Evolutionary conservation across 2,329 filamentous ascomycete genomes (phyloP).

Genomic region (Colletotrichum sp.): DNA sequence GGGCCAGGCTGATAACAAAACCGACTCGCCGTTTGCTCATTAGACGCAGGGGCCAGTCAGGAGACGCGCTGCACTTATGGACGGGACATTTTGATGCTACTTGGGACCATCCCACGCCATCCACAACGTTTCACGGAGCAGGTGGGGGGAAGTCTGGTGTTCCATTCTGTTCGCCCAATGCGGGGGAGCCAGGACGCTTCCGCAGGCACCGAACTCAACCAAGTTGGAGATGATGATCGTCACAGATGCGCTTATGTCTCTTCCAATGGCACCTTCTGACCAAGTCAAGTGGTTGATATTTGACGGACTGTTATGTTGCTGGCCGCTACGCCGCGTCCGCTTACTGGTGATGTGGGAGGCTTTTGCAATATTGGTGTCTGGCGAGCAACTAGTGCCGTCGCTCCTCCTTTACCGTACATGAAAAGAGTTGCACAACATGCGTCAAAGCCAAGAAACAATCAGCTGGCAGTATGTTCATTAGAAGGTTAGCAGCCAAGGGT

Average conservation of each 20-base stretch:
- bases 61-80: background rate
- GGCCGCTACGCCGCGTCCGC: background rate
- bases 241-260: background rate
- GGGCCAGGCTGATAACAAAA: background rate
- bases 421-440: background rate
- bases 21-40: background rate
- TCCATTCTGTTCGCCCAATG: background rate
- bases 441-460: background rate
- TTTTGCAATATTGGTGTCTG: background rate
- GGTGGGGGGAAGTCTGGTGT: background rate
- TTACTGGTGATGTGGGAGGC: background rate
- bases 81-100: background rate
- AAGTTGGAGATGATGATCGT: constrained; percentile 10
- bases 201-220: background rate
- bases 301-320: background rate
- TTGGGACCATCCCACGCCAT: background rate
- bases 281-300: background rate
- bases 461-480: background rate
- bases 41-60: background rate
- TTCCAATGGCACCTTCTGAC: background rate
- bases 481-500: background rate
- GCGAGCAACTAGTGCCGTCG: background rate
- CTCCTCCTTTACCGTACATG: background rate
- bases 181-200: background rate
- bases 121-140: background rate